These are phyloP conservation scores for Blastomyces parvus DNA, from an alignment of 2,329 filamentous ascomycete species.

Conservation along the genomic window DNA sequence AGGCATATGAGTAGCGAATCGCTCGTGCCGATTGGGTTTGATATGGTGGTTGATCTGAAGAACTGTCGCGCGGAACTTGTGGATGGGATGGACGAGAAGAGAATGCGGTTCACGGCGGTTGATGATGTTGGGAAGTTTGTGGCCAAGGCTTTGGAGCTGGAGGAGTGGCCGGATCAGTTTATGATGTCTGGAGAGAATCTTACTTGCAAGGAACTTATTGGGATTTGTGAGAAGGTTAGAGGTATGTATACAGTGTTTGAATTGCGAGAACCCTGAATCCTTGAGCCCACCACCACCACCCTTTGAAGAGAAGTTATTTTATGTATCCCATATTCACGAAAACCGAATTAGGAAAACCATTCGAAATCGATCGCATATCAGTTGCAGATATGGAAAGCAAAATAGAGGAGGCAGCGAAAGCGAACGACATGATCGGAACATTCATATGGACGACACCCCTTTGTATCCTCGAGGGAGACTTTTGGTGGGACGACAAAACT, in stretches of 20 bases:
- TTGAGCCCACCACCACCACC: neutral
- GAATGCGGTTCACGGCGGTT: constrained; percentile 3
- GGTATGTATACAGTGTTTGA: neutral
- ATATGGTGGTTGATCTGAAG: constrained; percentile 3
- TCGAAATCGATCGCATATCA: constrained; percentile 5
- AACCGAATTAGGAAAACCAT: neutral
- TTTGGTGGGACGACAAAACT: constrained; percentile 6
- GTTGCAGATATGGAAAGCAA: neutral
- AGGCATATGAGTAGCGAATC: constrained; percentile 2
- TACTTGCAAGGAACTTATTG: constrained; percentile 1
- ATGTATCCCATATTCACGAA: neutral
- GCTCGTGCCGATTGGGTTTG: constrained; percentile 5
- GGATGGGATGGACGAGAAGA: constrained; percentile 3
- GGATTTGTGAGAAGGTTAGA: constrained; percentile 6
- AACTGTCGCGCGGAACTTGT: constrained; percentile 1
- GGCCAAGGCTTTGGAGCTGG: constrained; percentile 3
- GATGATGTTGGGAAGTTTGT: constrained; percentile 6
- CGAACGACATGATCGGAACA: constrained; percentile 2
- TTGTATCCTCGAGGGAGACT: constrained; percentile 1
- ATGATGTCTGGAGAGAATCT: neutral
- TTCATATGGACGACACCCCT: constrained; percentile 1
- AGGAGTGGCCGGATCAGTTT: constrained; percentile 5
- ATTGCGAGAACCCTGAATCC: neutral
- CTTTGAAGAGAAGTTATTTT: neutral
- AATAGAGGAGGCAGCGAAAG: neutral